A percentile compares a stretch with the other conserved stretches of the same genome.
phyloP scores from a whole-genome alignment of 2,329 filamentous ascomycete genomes.

The Monosporascus cannonballus region DNA sequence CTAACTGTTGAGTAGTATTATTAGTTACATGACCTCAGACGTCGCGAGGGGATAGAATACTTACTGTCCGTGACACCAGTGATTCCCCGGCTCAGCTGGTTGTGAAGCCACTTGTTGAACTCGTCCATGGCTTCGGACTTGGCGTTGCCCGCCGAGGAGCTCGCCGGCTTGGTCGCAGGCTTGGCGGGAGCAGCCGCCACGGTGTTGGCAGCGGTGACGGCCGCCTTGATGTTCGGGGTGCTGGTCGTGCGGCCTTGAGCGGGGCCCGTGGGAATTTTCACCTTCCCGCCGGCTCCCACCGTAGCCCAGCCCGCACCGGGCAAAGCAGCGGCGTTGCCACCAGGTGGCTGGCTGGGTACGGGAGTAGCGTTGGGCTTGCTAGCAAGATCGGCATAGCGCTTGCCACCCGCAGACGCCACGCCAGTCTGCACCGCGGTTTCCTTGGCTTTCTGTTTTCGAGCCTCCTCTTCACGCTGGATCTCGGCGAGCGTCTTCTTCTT shows the following conservation, averaged over 20 bases:
- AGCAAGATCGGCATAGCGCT: conserved; percentile 92
- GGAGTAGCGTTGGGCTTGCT: conserved; percentile 53
- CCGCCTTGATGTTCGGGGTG: conserved; percentile 35
- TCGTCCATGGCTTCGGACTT: conserved; percentile 69
- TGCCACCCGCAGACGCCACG: conserved; percentile 51
- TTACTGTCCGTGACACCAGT: conserved; percentile 46
- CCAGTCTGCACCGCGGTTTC: conserved; percentile 42
- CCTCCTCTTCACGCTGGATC: conserved; percentile 94
- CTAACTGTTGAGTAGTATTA: conserved; percentile 54
- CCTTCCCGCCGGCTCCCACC: conserved; percentile 88
- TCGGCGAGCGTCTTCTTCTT: conserved; percentile 89
- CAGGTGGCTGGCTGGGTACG: conserved; percentile 35
- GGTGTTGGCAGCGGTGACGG: conserved; percentile 22
- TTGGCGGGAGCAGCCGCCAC: conserved; percentile 38
- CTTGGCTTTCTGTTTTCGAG: conserved; percentile 70
- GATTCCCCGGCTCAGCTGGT: conserved; percentile 70
- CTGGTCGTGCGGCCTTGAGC: conserved; percentile 42
- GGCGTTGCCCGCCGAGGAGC: conserved; percentile 36
- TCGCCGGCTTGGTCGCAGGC: conserved; percentile 44
- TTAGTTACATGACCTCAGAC: neutral
- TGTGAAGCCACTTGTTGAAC: conserved; percentile 87
- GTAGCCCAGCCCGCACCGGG: conserved; percentile 76
- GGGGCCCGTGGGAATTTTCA: conserved; percentile 65
- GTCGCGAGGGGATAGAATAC: conserved; percentile 20
- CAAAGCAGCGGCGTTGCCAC: conserved; percentile 32